Evolutionary conservation across 129 eudicot species (phyloP), one percentile per base, ranked within the genome.

Genomic region (Helichrysum umbraculigerum): DNA sequence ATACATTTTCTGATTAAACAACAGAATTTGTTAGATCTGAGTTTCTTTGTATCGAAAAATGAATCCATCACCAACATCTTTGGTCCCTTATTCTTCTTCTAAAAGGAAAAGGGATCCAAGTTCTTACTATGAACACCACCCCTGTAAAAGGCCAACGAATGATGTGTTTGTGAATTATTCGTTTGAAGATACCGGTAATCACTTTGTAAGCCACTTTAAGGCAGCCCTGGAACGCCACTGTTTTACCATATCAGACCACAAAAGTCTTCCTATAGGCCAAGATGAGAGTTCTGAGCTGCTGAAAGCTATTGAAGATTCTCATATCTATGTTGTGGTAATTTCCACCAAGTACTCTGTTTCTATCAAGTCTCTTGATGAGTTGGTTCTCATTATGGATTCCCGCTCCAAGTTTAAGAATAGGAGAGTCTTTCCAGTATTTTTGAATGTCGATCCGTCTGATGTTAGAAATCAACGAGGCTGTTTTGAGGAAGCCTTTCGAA

Each of bases 301-400:
- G n/a, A n/a, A n/a, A n/a, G n/a, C n/a, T n/a, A n/a, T n/a, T n/a
- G n/a, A n/a, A n/a, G n/a, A n/a, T n/a, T n/a, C n/a, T n/a, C n/a
- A n/a, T 61, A 61, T 28, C 16, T 61, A 8, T 61, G 35, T 14
- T 28, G 67, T 61, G 0, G 67, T 61, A 12, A 25, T 61, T 12
- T 61, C 67, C 11, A 61, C 2, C 5, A 3, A 61, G 2, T 61
- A 61, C 67, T 5, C 67, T 61, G 3, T 3, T 61, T 61, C 67
- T 25, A 10, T 61, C 0, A 28, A 29, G 67, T 61, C 33, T 30
- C 67, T 61, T 61, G 37, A 25, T 15, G 67, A 61, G 67, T 25
- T 61, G 19, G 67, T 61, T 14, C 37, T 28, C 67, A 11, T 61
- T 10, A 61, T 25, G 67, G 67, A 61, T 61, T 61, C 34, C 67